Base-by-base conservation (phyloP, 441 rosid genomes). In the Gossypium lobatum region DNA sequence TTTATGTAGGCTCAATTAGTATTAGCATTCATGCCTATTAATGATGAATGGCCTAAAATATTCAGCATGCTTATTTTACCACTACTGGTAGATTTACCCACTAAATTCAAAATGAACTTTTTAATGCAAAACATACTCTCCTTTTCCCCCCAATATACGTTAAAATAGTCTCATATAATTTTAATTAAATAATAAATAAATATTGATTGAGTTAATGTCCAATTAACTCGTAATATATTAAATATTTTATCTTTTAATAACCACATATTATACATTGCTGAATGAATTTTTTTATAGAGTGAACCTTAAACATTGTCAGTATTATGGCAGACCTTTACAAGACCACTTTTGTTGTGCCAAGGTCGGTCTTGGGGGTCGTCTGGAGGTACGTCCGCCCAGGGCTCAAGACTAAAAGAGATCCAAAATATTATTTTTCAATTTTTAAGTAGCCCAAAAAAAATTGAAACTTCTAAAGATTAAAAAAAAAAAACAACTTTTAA, bases 361-460 rank as follows among this genome's bases (percentile, higher is more conserved):
- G 1, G 0, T 0, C 37, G 7, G 0, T 6, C 6, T 0, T 31
- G 1, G 37, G 0, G 37, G 28, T 31, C 1, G 7, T 4, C 1
- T 4, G 7, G 0, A 31, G 0, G 0, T 31, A 1, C 1, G 0
- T 1, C 0, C 6, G 1, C 1, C 5, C 1, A 31, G 0, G 1
- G 0, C 6, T 0, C 7, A 31, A 31, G 37, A 1, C 7, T 31
- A 0, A 5, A 5, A 31, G 37, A 0, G 7, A 0, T 31, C 1
- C 0, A 31, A 31, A 31, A 31, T 5, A 31, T 31, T 31, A 0
- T 31, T 31, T 31, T 5, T 5, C 0, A 31, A 31, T 0, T 31
- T 28, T 28, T 28, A 28, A 28, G 34, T 5, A 3, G 0, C 6
- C 0, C 0, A 28, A 28, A 28, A 28, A 4, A 28, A 28, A 4